Evolutionary conservation across 352 stramenopile species (phyloP).

Genomic region (Peronospora destructor): DNA sequence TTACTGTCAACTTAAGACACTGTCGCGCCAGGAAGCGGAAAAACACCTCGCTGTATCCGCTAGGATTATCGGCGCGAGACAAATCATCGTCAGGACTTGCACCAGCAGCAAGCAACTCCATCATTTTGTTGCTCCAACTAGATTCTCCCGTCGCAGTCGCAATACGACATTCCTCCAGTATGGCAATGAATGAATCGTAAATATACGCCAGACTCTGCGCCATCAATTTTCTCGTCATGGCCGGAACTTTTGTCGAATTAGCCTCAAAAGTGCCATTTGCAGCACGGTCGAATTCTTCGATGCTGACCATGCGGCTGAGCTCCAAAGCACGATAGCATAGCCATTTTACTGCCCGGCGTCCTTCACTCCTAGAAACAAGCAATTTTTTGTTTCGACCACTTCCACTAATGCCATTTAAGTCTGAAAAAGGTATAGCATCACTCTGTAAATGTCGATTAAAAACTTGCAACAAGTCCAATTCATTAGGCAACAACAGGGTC

Average conservation of each 20-base stretch:
- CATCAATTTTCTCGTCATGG: conserved; percentile 23
- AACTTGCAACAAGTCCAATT: conserved; percentile 44
- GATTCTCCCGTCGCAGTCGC: conserved; percentile 18
- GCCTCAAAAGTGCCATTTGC: conserved; percentile 15
- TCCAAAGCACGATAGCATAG: conserved; percentile 29
- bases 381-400: conserved; percentile 13
- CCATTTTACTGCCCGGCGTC: conserved; percentile 45
- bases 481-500: conserved; percentile 32
- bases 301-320: conserved; percentile 23
- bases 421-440: conserved; percentile 10
- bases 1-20: conserved; percentile 43
- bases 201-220: conserved; percentile 30
- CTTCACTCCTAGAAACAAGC: conserved; percentile 37
- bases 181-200: conserved; percentile 31
- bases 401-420: not conserved
- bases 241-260: conserved; percentile 1
- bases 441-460: conserved; percentile 36
- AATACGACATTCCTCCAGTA: conserved; percentile 33
- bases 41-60: conserved; percentile 26
- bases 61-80: conserved; percentile 4
- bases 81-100: conserved; percentile 17
- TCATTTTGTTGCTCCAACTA: conserved; percentile 23
- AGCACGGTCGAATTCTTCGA: conserved; percentile 23
- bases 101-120: conserved; percentile 33
- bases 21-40: conserved; percentile 45